Conservation (phyloP, 768 basidiomycete species). For the Cyclocybe cylindracea region DNA sequence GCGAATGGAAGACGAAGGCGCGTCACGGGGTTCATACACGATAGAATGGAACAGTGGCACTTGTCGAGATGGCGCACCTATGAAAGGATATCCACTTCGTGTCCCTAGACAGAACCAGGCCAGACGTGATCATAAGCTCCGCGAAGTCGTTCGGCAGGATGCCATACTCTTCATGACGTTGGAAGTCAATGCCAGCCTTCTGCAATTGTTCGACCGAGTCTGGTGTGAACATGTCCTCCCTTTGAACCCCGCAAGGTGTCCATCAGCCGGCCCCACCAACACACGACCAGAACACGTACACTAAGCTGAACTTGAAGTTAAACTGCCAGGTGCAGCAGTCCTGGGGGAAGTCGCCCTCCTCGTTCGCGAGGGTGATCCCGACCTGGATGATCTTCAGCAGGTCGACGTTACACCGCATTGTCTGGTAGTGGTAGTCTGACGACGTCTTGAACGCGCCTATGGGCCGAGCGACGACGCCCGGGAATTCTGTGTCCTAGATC, state of each 20-base stretch:
- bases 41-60: background rate
- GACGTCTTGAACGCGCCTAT: slow-evolving; percentile 96
- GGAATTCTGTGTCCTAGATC: slow-evolving; percentile 94
- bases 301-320: slow-evolving; percentile 92
- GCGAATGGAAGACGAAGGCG: background rate
- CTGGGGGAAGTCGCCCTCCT: slow-evolving; percentile 87
- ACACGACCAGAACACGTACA: slow-evolving; percentile 36
- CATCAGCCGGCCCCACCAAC: background rate
- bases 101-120: slow-evolving; percentile 84
- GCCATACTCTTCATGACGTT: slow-evolving; percentile 89
- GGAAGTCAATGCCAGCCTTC: slow-evolving; percentile 95
- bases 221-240: slow-evolving; percentile 99
- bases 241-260: slow-evolving; percentile 26
- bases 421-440: slow-evolving; percentile 99
- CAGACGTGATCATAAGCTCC: slow-evolving; percentile 95
- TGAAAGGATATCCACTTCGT: slow-evolving; percentile 98
- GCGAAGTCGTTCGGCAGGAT: slow-evolving; percentile 94
- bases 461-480: slow-evolving; percentile 95
- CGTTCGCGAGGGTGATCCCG: slow-evolving; percentile 92
- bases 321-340: slow-evolving; percentile 98
- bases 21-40: background rate
- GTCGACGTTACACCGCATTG: slow-evolving; percentile 99
- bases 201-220: slow-evolving; percentile 94
- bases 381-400: slow-evolving; percentile 97
- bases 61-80: slow-evolving; percentile 54